These are phyloP conservation scores for Harringtonia aguacate DNA, from an alignment of 2,329 filamentous ascomycete genomes.

Conservation along the genomic window DNA sequence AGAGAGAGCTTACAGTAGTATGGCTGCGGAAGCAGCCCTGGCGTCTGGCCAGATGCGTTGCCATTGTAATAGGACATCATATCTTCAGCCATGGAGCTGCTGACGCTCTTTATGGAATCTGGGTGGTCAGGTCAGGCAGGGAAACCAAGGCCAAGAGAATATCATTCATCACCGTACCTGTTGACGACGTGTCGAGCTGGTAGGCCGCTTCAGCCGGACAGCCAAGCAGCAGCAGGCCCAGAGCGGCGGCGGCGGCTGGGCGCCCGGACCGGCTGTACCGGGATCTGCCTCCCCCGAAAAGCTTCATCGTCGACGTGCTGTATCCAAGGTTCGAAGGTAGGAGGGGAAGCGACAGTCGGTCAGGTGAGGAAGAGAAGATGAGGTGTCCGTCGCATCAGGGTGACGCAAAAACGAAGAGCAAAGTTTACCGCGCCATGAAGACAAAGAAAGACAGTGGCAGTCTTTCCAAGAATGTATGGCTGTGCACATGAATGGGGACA, in stretches of 20 bases:
- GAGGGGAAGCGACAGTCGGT: too few species aligned
- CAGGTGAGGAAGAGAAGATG: neutral
- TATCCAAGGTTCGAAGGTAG: too few species aligned
- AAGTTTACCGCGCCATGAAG: neutral
- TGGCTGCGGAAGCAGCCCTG: slow-evolving; percentile 26
- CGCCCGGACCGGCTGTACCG: too few species aligned
- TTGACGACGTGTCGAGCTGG: slow-evolving; percentile 6
- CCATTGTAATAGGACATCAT: slow-evolving; percentile 35
- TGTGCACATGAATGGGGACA: too few species aligned
- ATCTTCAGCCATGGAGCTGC: slow-evolving; percentile 38
- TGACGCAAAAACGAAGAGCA: neutral
- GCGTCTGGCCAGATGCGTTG: slow-evolving; percentile 35
- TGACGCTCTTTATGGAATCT: slow-evolving; percentile 38
- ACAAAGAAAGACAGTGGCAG: neutral
- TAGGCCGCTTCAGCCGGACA: slow-evolving; percentile 3
- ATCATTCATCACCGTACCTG: neutral
- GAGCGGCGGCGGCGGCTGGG: neutral
- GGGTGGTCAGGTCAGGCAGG: neutral
- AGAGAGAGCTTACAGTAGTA: slow-evolving; percentile 10
- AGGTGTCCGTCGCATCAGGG: neutral
- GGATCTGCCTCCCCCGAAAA: too few species aligned
- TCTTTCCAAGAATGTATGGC: neutral
- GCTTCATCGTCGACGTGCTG: too few species aligned
- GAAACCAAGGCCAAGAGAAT: neutral
- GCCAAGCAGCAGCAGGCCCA: neutral